Base-by-base conservation (phyloP, 805 yeast genomes). In the Blastobotrys chiropterorum region DNA sequence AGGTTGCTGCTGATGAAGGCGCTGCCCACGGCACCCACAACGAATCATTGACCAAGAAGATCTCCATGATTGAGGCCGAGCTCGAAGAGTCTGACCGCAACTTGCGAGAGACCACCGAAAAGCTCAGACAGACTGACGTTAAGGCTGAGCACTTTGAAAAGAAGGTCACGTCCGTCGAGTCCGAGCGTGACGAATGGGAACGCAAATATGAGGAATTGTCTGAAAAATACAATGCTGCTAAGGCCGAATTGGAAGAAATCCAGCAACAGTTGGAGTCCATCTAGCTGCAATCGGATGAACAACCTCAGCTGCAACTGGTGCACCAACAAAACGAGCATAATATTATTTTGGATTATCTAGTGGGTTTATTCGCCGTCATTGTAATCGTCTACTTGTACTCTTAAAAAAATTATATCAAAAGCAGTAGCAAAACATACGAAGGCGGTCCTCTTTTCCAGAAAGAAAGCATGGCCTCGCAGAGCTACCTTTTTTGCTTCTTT, bases 131-230 rank as follows among this genome's bases (percentile, higher is more conserved):
- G 69, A 83, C 96, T 53, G 99, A 94, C 68, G 82, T 94, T 75
- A 89, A 89, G 76, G 92, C 94, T 60, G 99, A 94, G 75, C 95
- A 89, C 72, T 80, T 89, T 71, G 96, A 90, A 75, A 87, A 96
- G 76, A 89, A 86, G 75, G 96, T 92, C 54, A 79, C 88, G 55
- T 87, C 96, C 38, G 79, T 90, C 67, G 98, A 92, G 76, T 75
- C 84, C 61, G 98, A 94, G 76, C 89, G 87, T 73, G 94, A 88
- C 62, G 86, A 84, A 57, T 79, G 86, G 80, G 97, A 94, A 77
- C 79, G 80, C 76, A 90, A 89, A 75, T 85, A 77, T 66, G 98
- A 92, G 76, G 96, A 88, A 68, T 75, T 92, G 70, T 77, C 84
- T 61, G 83, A 78, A 67, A 85, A 90, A 74, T 84, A 89, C 80